phyloP scores from a whole-genome alignment of 2,329 filamentous ascomycete species.

The Falciphora oryzae region DNA sequence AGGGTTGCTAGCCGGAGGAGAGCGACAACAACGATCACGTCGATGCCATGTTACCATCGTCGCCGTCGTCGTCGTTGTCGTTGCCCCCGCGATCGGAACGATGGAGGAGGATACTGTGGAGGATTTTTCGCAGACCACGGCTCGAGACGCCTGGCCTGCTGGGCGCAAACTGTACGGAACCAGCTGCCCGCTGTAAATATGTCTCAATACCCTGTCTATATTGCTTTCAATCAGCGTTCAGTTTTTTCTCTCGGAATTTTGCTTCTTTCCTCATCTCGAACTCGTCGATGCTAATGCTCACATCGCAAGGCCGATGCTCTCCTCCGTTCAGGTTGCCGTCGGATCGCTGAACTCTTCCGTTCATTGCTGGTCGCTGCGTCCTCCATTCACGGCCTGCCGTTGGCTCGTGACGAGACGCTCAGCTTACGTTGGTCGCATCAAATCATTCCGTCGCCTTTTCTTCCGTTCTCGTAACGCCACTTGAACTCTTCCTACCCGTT shows the following conservation, averaged over 20 bases:
- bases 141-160: constrained; percentile 5
- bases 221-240: constrained; percentile 12
- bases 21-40: background rate
- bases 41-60: background rate
- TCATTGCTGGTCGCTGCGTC: too few species aligned
- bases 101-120: background rate
- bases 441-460: too few species aligned
- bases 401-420: too few species aligned
- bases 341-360: too few species aligned
- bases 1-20: constrained; percentile 28
- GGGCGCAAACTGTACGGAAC: background rate
- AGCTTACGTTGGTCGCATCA: too few species aligned
- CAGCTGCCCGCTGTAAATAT: constrained; percentile 26
- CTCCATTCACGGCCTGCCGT: too few species aligned
- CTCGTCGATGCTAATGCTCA: too few species aligned
- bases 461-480: too few species aligned
- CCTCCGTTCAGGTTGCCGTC: too few species aligned
- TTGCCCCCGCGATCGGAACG: background rate
- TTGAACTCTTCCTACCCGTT: too few species aligned
- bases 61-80: constrained; percentile 1
- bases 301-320: too few species aligned
- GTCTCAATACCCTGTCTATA: constrained; percentile 23
- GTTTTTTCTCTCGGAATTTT: background rate
- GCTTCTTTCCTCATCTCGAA: background rate
- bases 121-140: background rate